Percentiles rank a stretch among this genome's conserved stretches.
Evolutionary conservation across 371 early-diverging fungal genomes (phyloP).

Genomic region (Lichtheimia ornata): DNA sequence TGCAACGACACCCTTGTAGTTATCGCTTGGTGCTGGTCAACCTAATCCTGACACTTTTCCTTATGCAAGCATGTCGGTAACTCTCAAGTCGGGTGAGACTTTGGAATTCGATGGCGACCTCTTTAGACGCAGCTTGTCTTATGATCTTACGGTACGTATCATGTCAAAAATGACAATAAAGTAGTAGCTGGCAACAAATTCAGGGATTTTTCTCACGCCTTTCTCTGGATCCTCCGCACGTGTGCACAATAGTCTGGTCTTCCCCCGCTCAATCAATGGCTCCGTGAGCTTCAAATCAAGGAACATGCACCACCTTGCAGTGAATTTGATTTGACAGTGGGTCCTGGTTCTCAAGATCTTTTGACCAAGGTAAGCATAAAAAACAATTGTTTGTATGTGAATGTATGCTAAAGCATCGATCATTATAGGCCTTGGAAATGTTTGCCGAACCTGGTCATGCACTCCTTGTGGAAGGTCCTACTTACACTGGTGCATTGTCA

Average conservation of each 20-base stretch:
- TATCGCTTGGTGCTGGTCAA: constrained; percentile 72
- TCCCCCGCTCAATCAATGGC: constrained; percentile 64
- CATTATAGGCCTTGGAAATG: constrained; percentile 67
- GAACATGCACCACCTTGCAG: constrained; percentile 61
- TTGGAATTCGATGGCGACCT: constrained; percentile 46
- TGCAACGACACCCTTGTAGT: constrained; percentile 28
- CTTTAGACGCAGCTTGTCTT: constrained; percentile 51
- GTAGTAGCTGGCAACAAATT: neutral
- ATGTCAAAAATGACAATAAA: neutral
- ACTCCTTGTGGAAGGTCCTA: constrained; percentile 73
- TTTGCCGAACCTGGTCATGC: constrained; percentile 63
- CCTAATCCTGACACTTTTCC: constrained; percentile 78
- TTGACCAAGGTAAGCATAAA: constrained; percentile 56
- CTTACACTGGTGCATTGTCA: constrained; percentile 77
- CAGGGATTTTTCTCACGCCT: constrained; percentile 10
- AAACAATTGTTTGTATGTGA: neutral
- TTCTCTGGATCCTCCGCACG: neutral
- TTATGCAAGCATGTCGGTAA: constrained; percentile 61
- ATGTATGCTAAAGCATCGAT: neutral
- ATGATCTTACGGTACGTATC: constrained; percentile 55
- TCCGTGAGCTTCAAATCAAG: constrained; percentile 58
- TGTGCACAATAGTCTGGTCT: constrained; percentile 55
- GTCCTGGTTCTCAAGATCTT: constrained; percentile 78
- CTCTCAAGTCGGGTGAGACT: constrained; percentile 61
- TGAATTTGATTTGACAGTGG: constrained; percentile 68